Conservation (phyloP, 495 filamentous ascomycete species). For the Oidiodendron maius region DNA sequence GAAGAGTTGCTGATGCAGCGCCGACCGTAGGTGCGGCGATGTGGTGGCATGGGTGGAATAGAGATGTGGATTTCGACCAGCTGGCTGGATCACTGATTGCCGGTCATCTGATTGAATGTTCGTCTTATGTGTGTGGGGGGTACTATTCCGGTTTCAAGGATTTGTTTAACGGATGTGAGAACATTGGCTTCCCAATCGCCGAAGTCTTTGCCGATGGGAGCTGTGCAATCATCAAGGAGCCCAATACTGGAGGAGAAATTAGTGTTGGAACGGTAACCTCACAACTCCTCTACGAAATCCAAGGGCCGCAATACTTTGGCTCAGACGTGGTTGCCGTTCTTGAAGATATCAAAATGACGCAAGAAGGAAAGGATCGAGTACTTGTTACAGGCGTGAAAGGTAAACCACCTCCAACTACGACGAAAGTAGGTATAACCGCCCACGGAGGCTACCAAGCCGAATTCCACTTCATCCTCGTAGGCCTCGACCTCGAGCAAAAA, state of each 20-base stretch:
- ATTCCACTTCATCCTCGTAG: slow-evolving; percentile 13
- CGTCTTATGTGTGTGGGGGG: slow-evolving; percentile 49
- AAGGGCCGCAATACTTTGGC: slow-evolving; percentile 52
- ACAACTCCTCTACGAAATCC: slow-evolving; percentile 57
- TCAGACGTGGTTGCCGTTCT: slow-evolving; percentile 49
- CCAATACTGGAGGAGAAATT: slow-evolving; percentile 16
- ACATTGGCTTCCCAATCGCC: slow-evolving; percentile 55
- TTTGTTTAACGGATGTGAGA: slow-evolving; percentile 29
- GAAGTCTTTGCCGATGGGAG: slow-evolving; percentile 44
- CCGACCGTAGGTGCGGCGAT: slow-evolving; percentile 46
- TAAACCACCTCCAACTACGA: slow-evolving; percentile 34
- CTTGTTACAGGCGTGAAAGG: slow-evolving; percentile 37
- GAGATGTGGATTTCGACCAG: slow-evolving; percentile 39
- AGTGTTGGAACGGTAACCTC: slow-evolving; percentile 43
- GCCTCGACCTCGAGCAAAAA: slow-evolving; percentile 20
- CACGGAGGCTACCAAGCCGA: slow-evolving; percentile 8
- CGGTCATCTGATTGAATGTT: slow-evolving; percentile 53
- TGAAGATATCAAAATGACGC: slow-evolving; percentile 38
- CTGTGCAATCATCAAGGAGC: slow-evolving; percentile 26
- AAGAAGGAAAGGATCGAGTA: slow-evolving; percentile 38
- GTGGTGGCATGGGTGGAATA: slow-evolving; percentile 24
- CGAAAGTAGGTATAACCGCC: slow-evolving; percentile 8
- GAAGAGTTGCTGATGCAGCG: slow-evolving; percentile 49
- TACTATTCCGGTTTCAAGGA: slow-evolving; percentile 57
- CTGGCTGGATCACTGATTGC: slow-evolving; percentile 47